Evolutionary conservation across 1,139 yeast species (phyloP), one percentile per base, ranked within the genome.

Genomic region (Scheffersomyces insectosa): DNA sequence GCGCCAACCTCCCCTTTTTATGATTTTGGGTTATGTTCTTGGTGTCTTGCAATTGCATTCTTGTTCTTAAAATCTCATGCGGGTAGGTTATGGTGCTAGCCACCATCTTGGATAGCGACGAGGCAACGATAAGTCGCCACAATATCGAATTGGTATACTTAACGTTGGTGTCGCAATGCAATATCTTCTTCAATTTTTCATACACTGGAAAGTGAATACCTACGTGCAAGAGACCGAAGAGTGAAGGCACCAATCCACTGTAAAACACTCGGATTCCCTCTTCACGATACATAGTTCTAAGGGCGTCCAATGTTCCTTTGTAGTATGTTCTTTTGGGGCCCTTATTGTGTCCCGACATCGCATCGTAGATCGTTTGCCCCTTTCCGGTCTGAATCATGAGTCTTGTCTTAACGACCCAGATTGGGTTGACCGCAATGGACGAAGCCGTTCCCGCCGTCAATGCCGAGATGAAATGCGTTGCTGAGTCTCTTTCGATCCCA

Each of bases 131-230:
- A 28, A 74, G 59, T 37, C 75, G 54, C 57, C 69, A 75, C 38
- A 89, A 71, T 47, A 81, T 66, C 47, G 51, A 43, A 32, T 41
- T 49, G 16, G 47, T 55, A 33, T 41, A 48, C 30, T 45, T 50
- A 49, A 38, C 54, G 47, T 42, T 40, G 14, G 60, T 56, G 46
- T 72, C 65, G 8, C 25, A 20, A 23, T 60, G 55, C 15, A 89
- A 71, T 20, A 72, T 23, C 33, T 61, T 63, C 60, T 93, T 93
- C 51, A 93, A 69, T 53, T 80, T 75, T 59, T 93, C 99, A 61
- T 93, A 93, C n/a, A 90, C 82, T 15, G 99, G 99, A 74, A 93
- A 93, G 66, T 93, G 99, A 42, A 93, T 87, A 1, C 97, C 99
- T 33, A 93, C 99, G 64, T 93, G 99, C 32, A 88, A 73, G 35